Conservation (phyloP, 1,139 yeast species). For the Citeromyces siamensis region DNA sequence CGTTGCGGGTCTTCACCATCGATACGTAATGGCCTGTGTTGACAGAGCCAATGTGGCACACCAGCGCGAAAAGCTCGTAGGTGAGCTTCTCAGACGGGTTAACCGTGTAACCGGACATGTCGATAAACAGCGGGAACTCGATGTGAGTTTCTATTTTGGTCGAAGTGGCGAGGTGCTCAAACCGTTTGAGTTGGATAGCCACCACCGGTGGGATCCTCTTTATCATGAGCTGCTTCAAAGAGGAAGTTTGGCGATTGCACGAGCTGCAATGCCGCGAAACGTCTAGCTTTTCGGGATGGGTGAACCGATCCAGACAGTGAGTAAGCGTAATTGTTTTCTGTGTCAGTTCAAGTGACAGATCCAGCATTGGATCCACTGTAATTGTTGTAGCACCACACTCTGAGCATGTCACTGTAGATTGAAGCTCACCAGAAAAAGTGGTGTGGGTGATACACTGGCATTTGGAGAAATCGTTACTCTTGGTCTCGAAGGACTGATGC, state of each 20-base stretch:
- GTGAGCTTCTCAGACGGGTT: constrained; percentile 12
- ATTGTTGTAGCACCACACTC: constrained; percentile 52
- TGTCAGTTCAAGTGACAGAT: constrained; percentile 66
- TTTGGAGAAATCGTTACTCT: constrained; percentile 10
- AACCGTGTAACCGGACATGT: constrained; percentile 52
- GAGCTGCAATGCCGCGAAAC: constrained; percentile 55
- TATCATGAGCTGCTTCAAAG: constrained; percentile 60
- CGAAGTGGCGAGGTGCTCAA: constrained; percentile 60
- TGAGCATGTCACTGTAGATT: constrained; percentile 64
- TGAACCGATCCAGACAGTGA: constrained; percentile 60
- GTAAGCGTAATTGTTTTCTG: constrained; percentile 11
- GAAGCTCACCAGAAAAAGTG: constrained; percentile 64
- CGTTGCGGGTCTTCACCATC: constrained; percentile 55
- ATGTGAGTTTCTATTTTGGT: constrained; percentile 71
- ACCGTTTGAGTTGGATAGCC: constrained; percentile 77
- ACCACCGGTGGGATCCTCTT: constrained; percentile 65
- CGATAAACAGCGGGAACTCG: constrained; percentile 56
- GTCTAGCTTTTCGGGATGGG: constrained; percentile 67
- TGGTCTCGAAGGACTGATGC: constrained; percentile 35
- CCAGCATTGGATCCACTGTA: constrained; percentile 85
- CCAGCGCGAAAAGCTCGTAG: constrained; percentile 77
- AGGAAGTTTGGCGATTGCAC: constrained; percentile 52
- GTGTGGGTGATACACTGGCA: constrained; percentile 78
- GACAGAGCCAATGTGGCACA: constrained; percentile 84
- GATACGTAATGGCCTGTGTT: constrained; percentile 93